Evolutionary conservation across 805 yeast species (phyloP).

Genomic region (Cyberlindnera maclurae): DNA sequence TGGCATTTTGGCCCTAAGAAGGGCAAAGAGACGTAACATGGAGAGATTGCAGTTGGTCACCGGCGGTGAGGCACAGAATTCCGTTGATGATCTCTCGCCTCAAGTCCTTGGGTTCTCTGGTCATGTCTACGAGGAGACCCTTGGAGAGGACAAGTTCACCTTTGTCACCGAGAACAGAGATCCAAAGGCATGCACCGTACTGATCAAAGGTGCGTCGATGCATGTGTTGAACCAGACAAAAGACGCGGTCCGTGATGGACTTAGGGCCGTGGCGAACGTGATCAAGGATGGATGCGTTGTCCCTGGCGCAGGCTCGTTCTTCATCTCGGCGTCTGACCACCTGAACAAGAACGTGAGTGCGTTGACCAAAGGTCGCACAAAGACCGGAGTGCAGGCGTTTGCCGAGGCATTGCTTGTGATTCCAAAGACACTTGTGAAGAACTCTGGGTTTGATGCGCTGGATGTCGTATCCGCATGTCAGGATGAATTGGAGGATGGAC

Average conservation of each 20-base stretch:
- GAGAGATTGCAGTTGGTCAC: constrained; percentile 93
- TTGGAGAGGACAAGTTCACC: constrained; percentile 97
- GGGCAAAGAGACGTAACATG: constrained; percentile 99
- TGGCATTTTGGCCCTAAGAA: constrained; percentile 87
- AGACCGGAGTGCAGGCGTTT: constrained; percentile 88
- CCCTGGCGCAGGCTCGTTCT: constrained; percentile 98
- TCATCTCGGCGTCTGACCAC: constrained; percentile 71
- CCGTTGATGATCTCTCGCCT: constrained; percentile 87
- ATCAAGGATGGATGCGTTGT: constrained; percentile 77
- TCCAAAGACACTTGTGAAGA: constrained; percentile 87
- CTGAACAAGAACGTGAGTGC: constrained; percentile 46
- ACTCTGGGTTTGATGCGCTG: constrained; percentile 89
- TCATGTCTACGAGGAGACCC: constrained; percentile 79
- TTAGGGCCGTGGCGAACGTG: constrained; percentile 90
- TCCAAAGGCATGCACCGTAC: constrained; percentile 86
- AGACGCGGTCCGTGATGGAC: constrained; percentile 96
- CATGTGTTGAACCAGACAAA: constrained; percentile 87
- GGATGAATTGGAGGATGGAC: constrained; percentile 77
- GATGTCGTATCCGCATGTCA: constrained; percentile 86
- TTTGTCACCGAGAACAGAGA: constrained; percentile 85
- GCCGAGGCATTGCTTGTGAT: constrained; percentile 85
- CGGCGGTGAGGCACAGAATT: constrained; percentile 97
- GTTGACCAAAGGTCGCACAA: constrained; percentile 71
- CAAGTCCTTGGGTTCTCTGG: constrained; percentile 84
- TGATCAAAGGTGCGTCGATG: constrained; percentile 89